Evolutionary conservation across 2,329 filamentous ascomycete genomes (phyloP).

Genomic region (Emydomyces testavorans): DNA sequence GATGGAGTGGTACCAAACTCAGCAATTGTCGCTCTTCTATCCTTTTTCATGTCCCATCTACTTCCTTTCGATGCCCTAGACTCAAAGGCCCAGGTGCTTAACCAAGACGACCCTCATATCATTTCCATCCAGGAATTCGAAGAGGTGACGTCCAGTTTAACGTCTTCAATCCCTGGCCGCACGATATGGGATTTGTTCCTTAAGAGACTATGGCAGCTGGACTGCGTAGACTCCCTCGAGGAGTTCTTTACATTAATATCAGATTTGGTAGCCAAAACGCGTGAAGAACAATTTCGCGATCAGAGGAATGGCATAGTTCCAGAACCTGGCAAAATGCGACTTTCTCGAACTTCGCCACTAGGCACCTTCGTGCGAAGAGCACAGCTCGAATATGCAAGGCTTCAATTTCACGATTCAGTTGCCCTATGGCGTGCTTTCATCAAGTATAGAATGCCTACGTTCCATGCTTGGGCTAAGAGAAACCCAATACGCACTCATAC

Average conservation of each 20-base stretch:
- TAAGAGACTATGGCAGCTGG: slow-evolving; percentile 67
- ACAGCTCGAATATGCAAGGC: slow-evolving; percentile 63
- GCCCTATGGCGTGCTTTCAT: slow-evolving; percentile 75
- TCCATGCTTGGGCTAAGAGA: slow-evolving; percentile 46
- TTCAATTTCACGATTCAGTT: slow-evolving; percentile 68
- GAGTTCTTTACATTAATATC: slow-evolving; percentile 56
- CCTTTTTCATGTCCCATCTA: slow-evolving; percentile 64
- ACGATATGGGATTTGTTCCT: slow-evolving; percentile 84
- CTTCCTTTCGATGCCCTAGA: slow-evolving; percentile 31
- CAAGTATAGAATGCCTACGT: slow-evolving; percentile 65
- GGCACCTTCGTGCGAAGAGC: slow-evolving; percentile 69
- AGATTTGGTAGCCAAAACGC: slow-evolving; percentile 49
- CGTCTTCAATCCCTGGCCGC: slow-evolving; percentile 55
- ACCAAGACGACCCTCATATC: slow-evolving; percentile 24
- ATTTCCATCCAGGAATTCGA: slow-evolving; percentile 39
- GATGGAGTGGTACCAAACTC: slow-evolving; percentile 56
- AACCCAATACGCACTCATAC: slow-evolving; percentile 37
- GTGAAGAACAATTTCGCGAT: slow-evolving; percentile 48
- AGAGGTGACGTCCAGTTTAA: slow-evolving; percentile 34
- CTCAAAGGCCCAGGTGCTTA: background rate
- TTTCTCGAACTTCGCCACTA: slow-evolving; percentile 65
- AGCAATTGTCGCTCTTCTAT: slow-evolving; percentile 63
- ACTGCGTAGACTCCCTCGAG: slow-evolving; percentile 70
- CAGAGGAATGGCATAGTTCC: slow-evolving; percentile 43
- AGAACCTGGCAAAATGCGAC: slow-evolving; percentile 44